Conservation (phyloP, 2,329 filamentous ascomycete species). For the Talaromyces albobiverticillius region DNA sequence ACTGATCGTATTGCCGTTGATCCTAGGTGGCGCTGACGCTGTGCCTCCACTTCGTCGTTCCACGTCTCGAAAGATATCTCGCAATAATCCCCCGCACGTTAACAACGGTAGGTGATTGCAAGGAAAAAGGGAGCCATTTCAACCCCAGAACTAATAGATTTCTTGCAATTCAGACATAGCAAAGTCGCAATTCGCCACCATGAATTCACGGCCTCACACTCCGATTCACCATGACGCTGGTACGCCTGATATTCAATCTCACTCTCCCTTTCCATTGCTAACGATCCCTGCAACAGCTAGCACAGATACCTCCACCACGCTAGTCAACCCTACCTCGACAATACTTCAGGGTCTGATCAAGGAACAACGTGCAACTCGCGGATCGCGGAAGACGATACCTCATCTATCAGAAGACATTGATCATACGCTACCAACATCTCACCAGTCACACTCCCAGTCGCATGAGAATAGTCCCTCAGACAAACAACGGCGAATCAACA, state of each 20-base stretch:
- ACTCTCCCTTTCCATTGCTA: background rate
- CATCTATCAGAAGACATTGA: constrained; percentile 21
- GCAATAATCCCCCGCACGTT: constrained; percentile 15
- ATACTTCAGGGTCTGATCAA: constrained; percentile 40
- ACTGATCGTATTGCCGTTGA: background rate
- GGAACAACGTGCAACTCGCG: constrained; percentile 39
- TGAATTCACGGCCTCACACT: constrained; percentile 13
- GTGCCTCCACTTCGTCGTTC: constrained; percentile 8
- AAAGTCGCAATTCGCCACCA: constrained; percentile 14
- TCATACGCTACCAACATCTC: constrained; percentile 16
- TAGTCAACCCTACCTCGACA: constrained; percentile 39
- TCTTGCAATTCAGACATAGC: constrained; percentile 8
- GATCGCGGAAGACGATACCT: constrained; percentile 27
- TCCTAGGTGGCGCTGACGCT: background rate
- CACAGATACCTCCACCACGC: constrained; percentile 28
- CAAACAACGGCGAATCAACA: constrained; percentile 31
- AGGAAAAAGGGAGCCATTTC: background rate
- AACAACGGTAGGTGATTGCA: constrained; percentile 11
- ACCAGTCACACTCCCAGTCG: constrained; percentile 20
- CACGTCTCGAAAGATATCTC: constrained; percentile 12
- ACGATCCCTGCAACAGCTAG: constrained; percentile 16
- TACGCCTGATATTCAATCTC: constrained; percentile 1
- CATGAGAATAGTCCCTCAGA: constrained; percentile 35
- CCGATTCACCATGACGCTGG: constrained; percentile 12
- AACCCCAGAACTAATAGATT: background rate